Base-by-base conservation (phyloP, 441 rosid species). In the Populus hybrid region DNA sequence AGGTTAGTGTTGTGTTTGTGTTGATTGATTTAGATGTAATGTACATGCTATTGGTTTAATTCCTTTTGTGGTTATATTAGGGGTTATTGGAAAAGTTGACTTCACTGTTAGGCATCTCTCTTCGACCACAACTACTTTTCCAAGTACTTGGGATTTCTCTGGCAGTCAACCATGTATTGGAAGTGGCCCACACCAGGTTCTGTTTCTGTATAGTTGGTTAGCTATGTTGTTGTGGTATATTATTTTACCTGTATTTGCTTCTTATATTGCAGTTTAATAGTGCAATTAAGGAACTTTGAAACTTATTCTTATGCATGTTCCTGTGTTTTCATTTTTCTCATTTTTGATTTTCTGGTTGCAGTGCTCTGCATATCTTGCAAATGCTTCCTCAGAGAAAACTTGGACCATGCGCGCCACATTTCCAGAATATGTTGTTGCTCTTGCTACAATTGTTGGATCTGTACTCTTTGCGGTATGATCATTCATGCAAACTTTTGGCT, bases 351-450 rank as follows among this genome's bases (percentile, higher is more conserved):
- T 21, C 9, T 77, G 35, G 35, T 74, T 82, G 80, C 92, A 96
- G 99, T 96, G 99, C 77, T 84, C 99, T 18, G 98, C 98, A 21
- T 92, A 84, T 87, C 80, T 85, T 77, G 94, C 96, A 35, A 87
- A 68, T 76, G 82, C 90, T 73, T 77, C 96, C 73, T 92, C 99
- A 28, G 99, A 94, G 91, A 93, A 94, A 83, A 94, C 97, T 64
- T 96, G 98, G 99, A 91, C 97, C 20, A 93, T 93, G 98, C 95
- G 90, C 18, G 77, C 97, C 69, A 94, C 98, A 26, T 96, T 96
- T 80, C 99, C 98, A 40, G 99, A 96, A 86, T 96, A 96, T 76
- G 91, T 96, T 82, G 99, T 96, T 81, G 99, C 99, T 83, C 96
- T 96, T 76, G 97, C 99, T 59, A 94, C 99, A 28, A 90, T 96